These are phyloP conservation scores for Phytophthora multivora DNA, from an alignment of 352 stramenopile species.

Conservation along the genomic window DNA sequence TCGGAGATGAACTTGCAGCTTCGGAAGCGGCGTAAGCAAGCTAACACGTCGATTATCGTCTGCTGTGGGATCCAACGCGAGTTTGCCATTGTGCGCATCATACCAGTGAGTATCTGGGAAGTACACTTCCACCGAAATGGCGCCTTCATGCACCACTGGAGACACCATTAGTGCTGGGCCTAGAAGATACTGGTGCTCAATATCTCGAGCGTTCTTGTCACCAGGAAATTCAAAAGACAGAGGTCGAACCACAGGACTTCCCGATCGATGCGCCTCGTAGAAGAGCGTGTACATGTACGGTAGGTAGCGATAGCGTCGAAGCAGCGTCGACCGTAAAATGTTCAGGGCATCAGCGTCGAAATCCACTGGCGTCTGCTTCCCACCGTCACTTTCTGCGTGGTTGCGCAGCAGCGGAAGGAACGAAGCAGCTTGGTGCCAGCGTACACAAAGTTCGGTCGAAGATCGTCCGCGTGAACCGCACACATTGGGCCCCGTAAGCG, in stretches of 20 bases:
- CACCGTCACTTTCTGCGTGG: slow-evolving; percentile 47
- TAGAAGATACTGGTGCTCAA: slow-evolving; percentile 78
- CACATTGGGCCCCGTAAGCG: slow-evolving; percentile 69
- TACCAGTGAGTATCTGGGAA: slow-evolving; percentile 80
- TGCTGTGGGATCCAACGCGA: slow-evolving; percentile 17
- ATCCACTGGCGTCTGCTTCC: slow-evolving; percentile 62
- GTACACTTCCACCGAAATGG: slow-evolving; percentile 63
- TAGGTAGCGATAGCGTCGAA: slow-evolving; percentile 71
- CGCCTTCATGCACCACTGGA: slow-evolving; percentile 67
- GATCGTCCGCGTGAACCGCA: slow-evolving; percentile 56
- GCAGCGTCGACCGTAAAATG: slow-evolving; percentile 61
- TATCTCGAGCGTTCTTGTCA: slow-evolving; percentile 38
- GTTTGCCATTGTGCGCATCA: slow-evolving; percentile 55
- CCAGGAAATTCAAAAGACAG: slow-evolving; percentile 72
- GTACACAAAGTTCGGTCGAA: slow-evolving; percentile 75
- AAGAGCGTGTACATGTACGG: slow-evolving; percentile 90
- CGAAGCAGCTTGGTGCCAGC: slow-evolving; percentile 82
- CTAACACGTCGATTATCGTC: slow-evolving; percentile 31
- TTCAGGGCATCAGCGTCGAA: slow-evolving; percentile 72
- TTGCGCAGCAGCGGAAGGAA: slow-evolving; percentile 85
- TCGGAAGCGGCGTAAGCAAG: slow-evolving; percentile 59
- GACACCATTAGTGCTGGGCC: slow-evolving; percentile 78
- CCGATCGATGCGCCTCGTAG: slow-evolving; percentile 53
- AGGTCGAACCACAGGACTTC: slow-evolving; percentile 52
- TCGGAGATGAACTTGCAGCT: slow-evolving; percentile 68